Conservation (phyloP, 2,329 filamentous ascomycete genomes). For the Curvularia eragrostidis region DNA sequence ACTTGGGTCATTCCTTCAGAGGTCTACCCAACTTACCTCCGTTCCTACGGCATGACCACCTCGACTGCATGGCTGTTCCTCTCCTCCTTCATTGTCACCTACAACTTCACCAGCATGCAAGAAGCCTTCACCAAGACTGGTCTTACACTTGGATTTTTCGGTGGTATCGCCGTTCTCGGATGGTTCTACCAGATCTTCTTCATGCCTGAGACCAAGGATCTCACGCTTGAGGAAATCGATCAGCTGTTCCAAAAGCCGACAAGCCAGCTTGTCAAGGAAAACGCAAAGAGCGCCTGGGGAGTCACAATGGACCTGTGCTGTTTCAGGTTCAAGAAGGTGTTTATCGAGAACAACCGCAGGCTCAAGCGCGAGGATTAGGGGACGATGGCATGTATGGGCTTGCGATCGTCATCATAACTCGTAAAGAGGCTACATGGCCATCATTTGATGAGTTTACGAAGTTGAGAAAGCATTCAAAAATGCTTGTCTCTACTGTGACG, state of each 20-base stretch:
- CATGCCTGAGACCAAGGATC: slow-evolving; percentile 77
- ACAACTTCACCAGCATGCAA: slow-evolving; percentile 77
- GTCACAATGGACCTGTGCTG: slow-evolving; percentile 55
- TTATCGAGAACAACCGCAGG: slow-evolving; percentile 46
- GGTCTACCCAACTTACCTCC: slow-evolving; percentile 74
- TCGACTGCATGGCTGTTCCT: slow-evolving; percentile 73
- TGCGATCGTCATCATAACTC: neutral
- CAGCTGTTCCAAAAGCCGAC: slow-evolving; percentile 70
- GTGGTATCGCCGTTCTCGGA: slow-evolving; percentile 72
- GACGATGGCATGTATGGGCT: neutral
- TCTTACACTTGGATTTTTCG: slow-evolving; percentile 73
- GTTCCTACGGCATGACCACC: slow-evolving; percentile 76
- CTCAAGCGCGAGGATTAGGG: slow-evolving; percentile 16
- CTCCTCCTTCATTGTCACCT: slow-evolving; percentile 74
- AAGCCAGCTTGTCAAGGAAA: slow-evolving; percentile 61
- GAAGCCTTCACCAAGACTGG: slow-evolving; percentile 70
- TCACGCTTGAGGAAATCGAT: slow-evolving; percentile 74
- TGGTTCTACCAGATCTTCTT: slow-evolving; percentile 77
- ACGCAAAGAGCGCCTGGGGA: slow-evolving; percentile 52
- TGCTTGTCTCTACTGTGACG: neutral
- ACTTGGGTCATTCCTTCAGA: slow-evolving; percentile 63
- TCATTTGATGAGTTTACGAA: neutral
- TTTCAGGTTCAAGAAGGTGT: slow-evolving; percentile 58
- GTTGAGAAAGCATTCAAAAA: neutral
- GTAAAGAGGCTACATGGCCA: neutral